Base-by-base conservation (phyloP, 495 filamentous ascomycete genomes). In the Podospora pseudocomata region DNA sequence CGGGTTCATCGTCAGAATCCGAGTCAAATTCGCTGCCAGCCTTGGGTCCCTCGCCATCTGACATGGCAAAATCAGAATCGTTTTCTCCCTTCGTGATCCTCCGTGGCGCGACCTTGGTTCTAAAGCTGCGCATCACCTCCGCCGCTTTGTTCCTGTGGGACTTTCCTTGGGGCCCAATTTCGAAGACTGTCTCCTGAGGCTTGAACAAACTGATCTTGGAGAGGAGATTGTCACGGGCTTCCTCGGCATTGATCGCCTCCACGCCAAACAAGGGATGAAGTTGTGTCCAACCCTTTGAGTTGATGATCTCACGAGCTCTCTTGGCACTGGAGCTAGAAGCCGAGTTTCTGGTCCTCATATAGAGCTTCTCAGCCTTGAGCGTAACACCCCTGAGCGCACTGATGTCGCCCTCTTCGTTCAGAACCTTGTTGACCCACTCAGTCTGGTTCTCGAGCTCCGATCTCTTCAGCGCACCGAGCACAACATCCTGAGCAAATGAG, bases 101-200 rank as follows among this genome's bases (percentile, higher is more conserved):
- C 3, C 81, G 76, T n/a, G 77, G 82, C 16, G 78, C 80, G 72
- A 91, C 84, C 83, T 88, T 83, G 81, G 86, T 78, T 77, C 90
- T 81, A 60, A 88, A 79, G 18, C 81, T 84, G 66, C 90, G 89
- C 83, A 97, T 92, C 26, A 96, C 83, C 59, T 96, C 91, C 9
- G 91, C 91, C 11, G 92, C 86, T 73, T 91, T 92, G 66, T 80
- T 85, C 59, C 85, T 83, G 27, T 84, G 84, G 4, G 79, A 78
- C 67, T 84, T 86, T 18, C 90, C 87, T 67, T 87, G 83, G 66
- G 89, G 88, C 3, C 93, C 90, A 68, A 96, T 88, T 76, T 99
- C 95, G 73, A 99, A 98, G 26, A 99, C 89, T 0, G 95, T 97
- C 74, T 99, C 96, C 62, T 88, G 84, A 1, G 95, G 95, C 72